Conservation (phyloP, 129 eudicot genomes). For the Flaveria bidentis region DNA sequence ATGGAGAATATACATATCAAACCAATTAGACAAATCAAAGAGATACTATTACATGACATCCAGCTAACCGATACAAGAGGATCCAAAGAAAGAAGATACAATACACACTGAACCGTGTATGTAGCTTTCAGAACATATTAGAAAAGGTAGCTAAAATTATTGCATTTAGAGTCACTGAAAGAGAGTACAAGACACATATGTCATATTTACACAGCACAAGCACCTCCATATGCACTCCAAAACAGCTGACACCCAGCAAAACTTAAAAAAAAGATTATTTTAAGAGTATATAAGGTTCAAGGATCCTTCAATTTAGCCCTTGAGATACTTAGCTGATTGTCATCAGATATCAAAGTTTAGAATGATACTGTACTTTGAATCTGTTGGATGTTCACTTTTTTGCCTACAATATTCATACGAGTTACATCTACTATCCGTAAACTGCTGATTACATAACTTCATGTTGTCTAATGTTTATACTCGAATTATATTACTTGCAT, state of each 20-base stretch:
- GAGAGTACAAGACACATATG: background rate
- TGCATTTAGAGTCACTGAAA: background rate
- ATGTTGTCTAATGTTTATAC: background rate
- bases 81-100: background rate
- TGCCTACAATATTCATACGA: slow-evolving; percentile 8
- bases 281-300: background rate
- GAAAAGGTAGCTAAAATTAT: background rate
- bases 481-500: background rate
- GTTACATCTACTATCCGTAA: background rate
- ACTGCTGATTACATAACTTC: background rate
- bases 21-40: background rate
- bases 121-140: background rate
- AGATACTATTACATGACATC: no score
- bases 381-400: background rate
- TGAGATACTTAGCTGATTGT: background rate
- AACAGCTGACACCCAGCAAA: background rate
- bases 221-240: background rate
- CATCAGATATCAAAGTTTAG: background rate
- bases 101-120: background rate
- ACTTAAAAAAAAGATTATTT: background rate
- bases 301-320: background rate
- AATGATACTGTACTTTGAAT: background rate
- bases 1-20: background rate
- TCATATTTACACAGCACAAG: background rate
- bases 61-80: background rate